Conservation (phyloP, 78 protist genomes). For the Protostelium mycophagum region DNA sequence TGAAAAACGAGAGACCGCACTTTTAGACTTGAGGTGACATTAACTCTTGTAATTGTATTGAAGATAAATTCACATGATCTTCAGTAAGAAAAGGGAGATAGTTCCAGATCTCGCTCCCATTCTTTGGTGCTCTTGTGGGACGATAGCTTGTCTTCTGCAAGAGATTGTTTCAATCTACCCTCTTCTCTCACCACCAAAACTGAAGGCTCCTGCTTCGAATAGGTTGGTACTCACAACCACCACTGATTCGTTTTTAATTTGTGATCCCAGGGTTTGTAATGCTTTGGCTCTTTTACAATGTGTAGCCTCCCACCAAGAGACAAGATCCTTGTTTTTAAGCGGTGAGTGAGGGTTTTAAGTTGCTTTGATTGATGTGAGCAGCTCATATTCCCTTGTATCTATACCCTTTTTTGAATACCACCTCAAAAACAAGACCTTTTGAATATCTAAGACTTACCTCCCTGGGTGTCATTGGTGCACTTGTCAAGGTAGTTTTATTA, state of each 20-base stretch:
- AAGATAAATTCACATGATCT: too few relatives aligned
- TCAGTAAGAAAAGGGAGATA: slow-evolving; percentile 84
- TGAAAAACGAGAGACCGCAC: slow-evolving; percentile 90
- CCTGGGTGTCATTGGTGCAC: slow-evolving; percentile 99
- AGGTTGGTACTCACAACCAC: slow-evolving; percentile 14
- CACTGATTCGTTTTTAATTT: too few relatives aligned
- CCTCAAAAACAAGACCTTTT: slow-evolving; percentile 86
- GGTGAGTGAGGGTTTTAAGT: slow-evolving; percentile 45
- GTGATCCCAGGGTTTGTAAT: slow-evolving; percentile 95
- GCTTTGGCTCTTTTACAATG: slow-evolving; percentile 98
- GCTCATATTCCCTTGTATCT: slow-evolving; percentile 97
- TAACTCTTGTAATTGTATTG: not conserved
- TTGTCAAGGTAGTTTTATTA: slow-evolving; percentile 80
- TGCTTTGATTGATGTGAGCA: not conserved
- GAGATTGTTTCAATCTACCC: slow-evolving; percentile 97
- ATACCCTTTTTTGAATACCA: slow-evolving; percentile 97
- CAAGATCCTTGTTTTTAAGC: slow-evolving; percentile 92
- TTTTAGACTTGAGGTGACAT: slow-evolving; percentile 74
- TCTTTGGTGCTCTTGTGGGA: slow-evolving; percentile 93
- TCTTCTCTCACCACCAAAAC: slow-evolving; percentile 88
- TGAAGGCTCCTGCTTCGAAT: slow-evolving; percentile 90
- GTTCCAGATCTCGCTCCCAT: slow-evolving; percentile 95
- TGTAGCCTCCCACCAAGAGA: slow-evolving; percentile 97
- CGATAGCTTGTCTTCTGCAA: slow-evolving; percentile 93
- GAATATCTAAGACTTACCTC: slow-evolving; percentile 97